Base-by-base conservation (phyloP, 2,329 filamentous ascomycete genomes). In the Didymella pomorum region DNA sequence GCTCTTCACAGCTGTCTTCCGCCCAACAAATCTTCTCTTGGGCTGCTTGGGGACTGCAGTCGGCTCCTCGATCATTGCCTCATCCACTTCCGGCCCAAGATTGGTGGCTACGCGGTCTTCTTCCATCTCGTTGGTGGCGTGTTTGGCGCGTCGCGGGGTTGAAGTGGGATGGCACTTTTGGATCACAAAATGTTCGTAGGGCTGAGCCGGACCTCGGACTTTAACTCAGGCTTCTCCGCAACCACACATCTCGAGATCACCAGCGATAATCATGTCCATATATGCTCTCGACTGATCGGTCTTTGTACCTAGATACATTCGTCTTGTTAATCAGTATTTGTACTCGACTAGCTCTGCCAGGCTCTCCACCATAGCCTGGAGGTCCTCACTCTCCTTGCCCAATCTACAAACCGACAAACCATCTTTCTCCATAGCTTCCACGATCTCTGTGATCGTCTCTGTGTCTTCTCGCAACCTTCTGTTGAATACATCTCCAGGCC, bases 11-110 rank as follows among this genome's bases (percentile, higher is more conserved):
- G 87, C 83, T 9, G 91, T 91, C 21, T 89, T 87, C 66, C 92
- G 85, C 28, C 95, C 95, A 18, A 99, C 89, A 67, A 99, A 99
- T 57, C 94, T 87, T 78, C 94, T 93, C 81, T 91, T 96, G 21
- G 95, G 95, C 70, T 94, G 90, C 72, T 84, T 91, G 47, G 79
- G 76, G 1, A 74, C 74, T 20, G 81, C 67, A 7, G 77, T 77
- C 23, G 80, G 76, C 58, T 82, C 83, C 75, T 78, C 82, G 66
- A 75, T 79, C 71, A 85, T 83, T 63, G 88, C 87, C 39, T 89
- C 86, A 64, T 90, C 86, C 50, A 86, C 83, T 12, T 87, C 87
- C 41, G 90, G 83, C 58, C 90, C 90, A 26, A 94, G 79, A 70
- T 93, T 89, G 29, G 87, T 85, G 61, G 87, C 82, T 29, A 84